Base-by-base conservation (phyloP, 192 early-diverging fungal genomes). In the Gigaspora rosea region DNA sequence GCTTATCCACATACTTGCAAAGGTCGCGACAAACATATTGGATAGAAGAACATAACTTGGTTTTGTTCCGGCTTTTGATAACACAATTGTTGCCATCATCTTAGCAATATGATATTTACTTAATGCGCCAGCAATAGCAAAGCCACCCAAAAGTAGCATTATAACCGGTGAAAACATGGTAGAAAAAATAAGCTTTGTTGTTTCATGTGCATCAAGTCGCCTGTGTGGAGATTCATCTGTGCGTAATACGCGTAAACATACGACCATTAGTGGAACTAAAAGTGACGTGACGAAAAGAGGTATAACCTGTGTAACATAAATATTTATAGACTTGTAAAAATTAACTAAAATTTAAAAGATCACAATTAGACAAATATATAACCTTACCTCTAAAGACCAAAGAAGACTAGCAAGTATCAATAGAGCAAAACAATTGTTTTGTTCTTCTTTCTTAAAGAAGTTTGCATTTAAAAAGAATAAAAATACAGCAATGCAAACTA, bases 1-100 rank as follows among this genome's bases (percentile, higher is more conserved):
- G 59, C 89, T 91, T 75, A 98, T 98, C 97, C 95, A 97, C 97
- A 98, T 98, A 84, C 94, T 95, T 12, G 95, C 94, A 86, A 98
- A 89, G 2, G 95, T 97, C n/a, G 94, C 94, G 0, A 98, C 95
- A 56, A 97, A 86, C 95, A 98, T 98, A 69, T 95, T 96, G 51
- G 94, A 93, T 48, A 98, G 85, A 33, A 98, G 83, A 4, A 98
- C 97, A 9, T 82, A 82, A 61, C 89, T 89, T 51, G 97, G 95
- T 50, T 87, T 86, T 10, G 91, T 93, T n/a, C 97, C 97, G 2
- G 97, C 95, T 84, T 89, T 92, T 33, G 93, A 90, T 9, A 98
- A 86, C n/a, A 97, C 91, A 77, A 90, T 88, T 15, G 94, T 93
- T 2, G 97, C 97, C 75, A 95, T 83, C 56, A 90, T 88, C 74